Base-by-base conservation (phyloP, 129 eudicot species). In the Artemisia argyi region DNA sequence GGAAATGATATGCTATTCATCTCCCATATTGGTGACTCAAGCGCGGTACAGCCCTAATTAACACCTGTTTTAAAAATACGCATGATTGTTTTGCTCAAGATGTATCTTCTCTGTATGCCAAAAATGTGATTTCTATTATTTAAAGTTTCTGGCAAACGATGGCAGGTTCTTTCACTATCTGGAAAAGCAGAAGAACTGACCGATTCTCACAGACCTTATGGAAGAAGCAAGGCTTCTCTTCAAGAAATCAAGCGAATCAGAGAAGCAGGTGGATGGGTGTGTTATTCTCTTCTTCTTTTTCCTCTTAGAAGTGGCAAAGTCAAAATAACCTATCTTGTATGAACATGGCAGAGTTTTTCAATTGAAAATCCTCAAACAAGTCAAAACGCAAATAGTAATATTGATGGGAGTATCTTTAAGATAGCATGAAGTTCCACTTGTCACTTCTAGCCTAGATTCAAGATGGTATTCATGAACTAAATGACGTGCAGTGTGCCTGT, bases 251-350 rank as follows among this genome's bases (percentile, higher is more conserved):
- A 78, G 73, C 72, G 99, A 68, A 83, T 94, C 77, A 79, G 82
- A 76, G 96, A 90, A 82, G 99, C 99, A 77, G 99, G 99, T 81
- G 99, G 99, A 82, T 94, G 99, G 99, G 99, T 94, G 85, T 79
- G 96, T 85, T 78, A 78, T 79, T 50, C 74, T 74, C 19, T 50
- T 69, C 81, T 58, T 26, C 15, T 64, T 61, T 74, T 42, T 52
- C 49, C 32, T 44, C 50, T 65, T 17, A 1, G 35, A 24, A 59
- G 10, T 39, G 11, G 35, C 42, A 44, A 18, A n/a, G 19, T 61
- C 48, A 28, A 13, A 28, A 61, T 59, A 22, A 69, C 52, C 17
- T 39, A 3, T 56, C 24, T 30, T 56, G 2, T 44, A 12, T 14
- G 13, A 55, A 55, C 14, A 7, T 1, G 46, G 30, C 32, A 26